phyloP scores from a whole-genome alignment of 1,139 yeast genomes.

The Suhomyces chickasaworum region DNA sequence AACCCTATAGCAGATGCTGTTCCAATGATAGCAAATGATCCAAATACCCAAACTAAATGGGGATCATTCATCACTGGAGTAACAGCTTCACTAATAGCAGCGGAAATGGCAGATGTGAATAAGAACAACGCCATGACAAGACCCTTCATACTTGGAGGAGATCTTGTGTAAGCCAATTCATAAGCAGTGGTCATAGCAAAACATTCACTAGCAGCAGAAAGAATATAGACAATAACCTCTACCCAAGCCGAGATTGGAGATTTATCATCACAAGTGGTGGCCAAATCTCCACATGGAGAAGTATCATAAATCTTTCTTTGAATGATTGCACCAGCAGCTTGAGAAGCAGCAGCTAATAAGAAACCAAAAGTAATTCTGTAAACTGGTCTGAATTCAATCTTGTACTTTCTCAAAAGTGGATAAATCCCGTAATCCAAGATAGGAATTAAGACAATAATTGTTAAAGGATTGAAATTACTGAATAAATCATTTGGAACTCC shows the following conservation, averaged over 20 bases:
- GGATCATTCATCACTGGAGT: slow-evolving; percentile 59
- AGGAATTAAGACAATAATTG: slow-evolving; percentile 66
- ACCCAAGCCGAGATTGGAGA: slow-evolving; percentile 62
- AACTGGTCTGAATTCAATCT: slow-evolving; percentile 41
- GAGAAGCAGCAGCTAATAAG: slow-evolving; percentile 37
- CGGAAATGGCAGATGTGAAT: slow-evolving; percentile 59
- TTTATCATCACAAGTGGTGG: slow-evolving; percentile 48
- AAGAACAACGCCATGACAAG: slow-evolving; percentile 68
- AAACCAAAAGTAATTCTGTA: slow-evolving; percentile 42
- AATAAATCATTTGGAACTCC: slow-evolving; percentile 76
- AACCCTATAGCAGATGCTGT: slow-evolving; percentile 44
- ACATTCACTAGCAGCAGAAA: slow-evolving; percentile 69
- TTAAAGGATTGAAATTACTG: slow-evolving; percentile 67
- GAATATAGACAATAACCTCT: slow-evolving; percentile 51
- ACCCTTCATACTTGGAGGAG: slow-evolving; percentile 69
- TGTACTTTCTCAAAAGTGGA: slow-evolving; percentile 56
- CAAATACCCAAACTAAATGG: slow-evolving; percentile 56
- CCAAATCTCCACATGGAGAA: slow-evolving; percentile 45
- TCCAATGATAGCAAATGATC: slow-evolving; percentile 51
- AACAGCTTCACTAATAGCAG: slow-evolving; percentile 58
- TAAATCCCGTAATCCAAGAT: slow-evolving; percentile 58
- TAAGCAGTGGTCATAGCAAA: slow-evolving; percentile 68
- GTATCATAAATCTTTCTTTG: slow-evolving; percentile 37
- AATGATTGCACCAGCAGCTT: slow-evolving; percentile 44
- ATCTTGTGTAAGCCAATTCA: slow-evolving; percentile 69